Evolutionary conservation across 169 alveolate species (phyloP), one percentile per base, ranked within the genome.

Genomic region (Cryptosporidium sp.): DNA sequence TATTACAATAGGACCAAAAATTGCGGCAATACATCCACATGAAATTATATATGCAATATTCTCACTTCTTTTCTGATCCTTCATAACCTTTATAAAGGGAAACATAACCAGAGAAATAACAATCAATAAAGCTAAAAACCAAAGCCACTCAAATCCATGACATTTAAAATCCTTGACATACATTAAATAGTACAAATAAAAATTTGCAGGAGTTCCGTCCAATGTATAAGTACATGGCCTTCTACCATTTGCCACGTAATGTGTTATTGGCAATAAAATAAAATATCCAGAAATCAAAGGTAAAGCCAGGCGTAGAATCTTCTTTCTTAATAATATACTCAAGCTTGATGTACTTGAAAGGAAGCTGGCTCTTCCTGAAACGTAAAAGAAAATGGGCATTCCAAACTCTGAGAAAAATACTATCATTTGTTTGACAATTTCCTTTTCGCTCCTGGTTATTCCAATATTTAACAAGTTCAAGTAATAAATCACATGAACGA

Each of bases 111-210:
- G 31, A 43, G 73, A 62, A 31, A 39, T 80, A 5, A 80, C 68
- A 1, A 65, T 65, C 31, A 80, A 23, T 39, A 80, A 31, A 14
- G 89, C 75, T 7, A 80, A 48, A 29, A 80, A 80, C 89, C 89
- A 80, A 37, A 80, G 68, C 89, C 89, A 80, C 18, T 80, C 89
- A 45, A 80, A 80, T 23, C 89, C 89, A 62, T 80, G 89, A 31
- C 89, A 80, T 35, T 67, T 59, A 80, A 80, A 80, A 33, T 59
- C 89, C 14, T 65, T 33, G 14, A 80, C 23, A 26, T 80, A 80
- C 62, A 43, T 65, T 0, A 80, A 62, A 39, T 80, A 80, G 16
- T 80, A 62, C 0, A 16, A 6, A 41, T 52, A 29, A 37, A 80
- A 80, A 45, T 43, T 29, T 0, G 50, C 35, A 10, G 80, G 48